Evolutionary conservation across 1,284 basidiomycete species (phyloP), one percentile per base, ranked within the genome.

Genomic region (Apiotrichum mycotoxinovorans): DNA sequence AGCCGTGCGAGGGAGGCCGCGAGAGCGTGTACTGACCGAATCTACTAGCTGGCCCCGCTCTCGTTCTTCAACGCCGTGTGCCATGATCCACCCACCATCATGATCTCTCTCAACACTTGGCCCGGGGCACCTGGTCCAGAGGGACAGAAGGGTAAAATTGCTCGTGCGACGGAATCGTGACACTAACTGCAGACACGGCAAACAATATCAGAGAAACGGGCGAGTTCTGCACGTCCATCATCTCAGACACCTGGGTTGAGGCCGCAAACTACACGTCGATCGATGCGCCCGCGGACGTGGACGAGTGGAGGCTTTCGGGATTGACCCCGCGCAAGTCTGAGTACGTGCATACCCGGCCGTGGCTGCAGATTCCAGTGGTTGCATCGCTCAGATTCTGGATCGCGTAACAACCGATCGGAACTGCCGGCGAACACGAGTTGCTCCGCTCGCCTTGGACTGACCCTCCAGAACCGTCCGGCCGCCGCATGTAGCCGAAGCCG

Each of bases 221-320:
- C 63, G 81, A 86, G 67, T 91, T 91, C 71, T 85, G 84, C 11
- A 84, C 87, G 43, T 87, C 84, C 66, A 85, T 91, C 61, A 85
- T 91, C 66, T 87, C 84, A 60, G 87, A 89, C 70, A 77, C 84
- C 0, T 87, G 88, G 68, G 76, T 85, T 43, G 85, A 88, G 68
- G 85, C 87, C 2, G 84, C 85, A 7, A 90, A 89, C 71, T 80
- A 81, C 56, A 83, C 84, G 12, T 80, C 85, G 11, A 80, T 87
- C 41, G 85, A 89, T 62, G 80, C 85, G 9, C 87, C 88, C 10
- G 77, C 79, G 10, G 80, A 83, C 12, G 79, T 84, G 3, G 81
- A 85, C 67, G 87, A 91, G 72, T 91, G 87, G 87, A 74, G 80
- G 30, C 74, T 90, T 50, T 83, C 84, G 57, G 89, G 89, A 2